phyloP scores from a whole-genome alignment of 1,284 basidiomycete genomes.

The Papiliotrema nemorosa region DNA sequence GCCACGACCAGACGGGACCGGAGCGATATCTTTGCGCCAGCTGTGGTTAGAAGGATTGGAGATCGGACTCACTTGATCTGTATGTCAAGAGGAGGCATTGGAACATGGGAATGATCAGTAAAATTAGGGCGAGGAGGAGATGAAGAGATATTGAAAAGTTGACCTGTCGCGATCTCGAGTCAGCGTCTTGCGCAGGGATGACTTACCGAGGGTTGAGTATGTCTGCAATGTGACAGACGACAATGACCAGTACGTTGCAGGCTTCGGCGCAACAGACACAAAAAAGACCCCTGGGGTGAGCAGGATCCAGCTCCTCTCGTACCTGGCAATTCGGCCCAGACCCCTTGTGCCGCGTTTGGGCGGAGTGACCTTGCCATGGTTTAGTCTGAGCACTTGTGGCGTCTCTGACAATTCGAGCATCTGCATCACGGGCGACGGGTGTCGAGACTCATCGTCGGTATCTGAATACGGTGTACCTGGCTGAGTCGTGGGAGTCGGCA shows the following conservation, averaged over 20 bases:
- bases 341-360: slow-evolving; percentile 37
- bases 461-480: slow-evolving; percentile 4
- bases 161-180: slow-evolving; percentile 35
- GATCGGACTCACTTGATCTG: slow-evolving; percentile 32
- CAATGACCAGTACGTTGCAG: slow-evolving; percentile 45
- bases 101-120: slow-evolving; percentile 44
- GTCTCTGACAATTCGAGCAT: background rate
- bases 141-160: slow-evolving; percentile 48
- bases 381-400: slow-evolving; percentile 27
- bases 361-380: slow-evolving; percentile 16
- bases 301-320: slow-evolving; percentile 4
- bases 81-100: slow-evolving; percentile 48
- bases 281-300: slow-evolving; percentile 36
- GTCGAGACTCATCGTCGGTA: background rate
- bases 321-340: slow-evolving; percentile 37
- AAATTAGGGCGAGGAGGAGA: slow-evolving; percentile 39
- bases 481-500: slow-evolving; percentile 1
- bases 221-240: slow-evolving; percentile 41
- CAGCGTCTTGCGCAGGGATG: background rate
- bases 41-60: background rate
- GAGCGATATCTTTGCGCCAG: slow-evolving; percentile 16
- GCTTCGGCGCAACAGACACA: slow-evolving; percentile 47
- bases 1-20: slow-evolving; percentile 38
- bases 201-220: slow-evolving; percentile 39
- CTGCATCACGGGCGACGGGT: background rate